Percentiles rank a stretch among this genome's conserved stretches.
Evolutionary conservation across 495 filamentous ascomycete genomes (phyloP).

Genomic region (Neurospora tetraspora): DNA sequence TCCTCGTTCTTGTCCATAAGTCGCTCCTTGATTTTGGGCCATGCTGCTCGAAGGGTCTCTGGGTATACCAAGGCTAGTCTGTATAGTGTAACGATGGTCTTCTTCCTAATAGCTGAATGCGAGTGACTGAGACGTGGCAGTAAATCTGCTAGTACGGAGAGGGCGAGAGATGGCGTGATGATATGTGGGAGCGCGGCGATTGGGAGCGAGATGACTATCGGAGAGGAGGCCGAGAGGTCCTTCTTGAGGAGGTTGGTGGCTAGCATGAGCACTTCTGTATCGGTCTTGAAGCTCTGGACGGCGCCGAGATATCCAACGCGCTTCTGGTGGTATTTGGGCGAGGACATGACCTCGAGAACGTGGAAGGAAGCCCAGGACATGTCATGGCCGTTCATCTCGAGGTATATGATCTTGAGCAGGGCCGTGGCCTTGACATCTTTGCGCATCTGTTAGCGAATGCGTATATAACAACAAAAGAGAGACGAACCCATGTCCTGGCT

Average conservation of each 20-base stretch:
- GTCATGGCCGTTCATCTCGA: slow-evolving; percentile 98
- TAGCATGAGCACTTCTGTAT: slow-evolving; percentile 96
- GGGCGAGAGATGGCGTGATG: slow-evolving; percentile 79
- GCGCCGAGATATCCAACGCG: slow-evolving; percentile 93
- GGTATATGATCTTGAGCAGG: slow-evolving; percentile 85
- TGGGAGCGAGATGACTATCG: slow-evolving; percentile 71
- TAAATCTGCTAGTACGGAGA: slow-evolving; percentile 77
- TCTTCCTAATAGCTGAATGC: slow-evolving; percentile 76
- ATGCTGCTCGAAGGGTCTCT: slow-evolving; percentile 81
- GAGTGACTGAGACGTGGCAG: slow-evolving; percentile 80
- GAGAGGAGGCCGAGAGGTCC: slow-evolving; percentile 70
- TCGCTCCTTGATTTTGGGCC: slow-evolving; percentile 93
- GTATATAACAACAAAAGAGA: background rate
- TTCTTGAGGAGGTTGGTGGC: slow-evolving; percentile 97
- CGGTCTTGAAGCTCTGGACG: slow-evolving; percentile 87
- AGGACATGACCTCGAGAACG: slow-evolving; percentile 97
- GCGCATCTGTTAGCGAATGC: slow-evolving; percentile 12
- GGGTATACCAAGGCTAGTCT: slow-evolving; percentile 87
- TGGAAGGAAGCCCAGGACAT: slow-evolving; percentile 99
- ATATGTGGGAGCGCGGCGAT: slow-evolving; percentile 83
- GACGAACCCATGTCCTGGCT: slow-evolving; percentile 79
- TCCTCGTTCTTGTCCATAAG: slow-evolving; percentile 87
- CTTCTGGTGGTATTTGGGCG: slow-evolving; percentile 86
- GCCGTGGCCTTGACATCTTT: slow-evolving; percentile 92
- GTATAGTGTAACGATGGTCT: slow-evolving; percentile 89